Conservation (phyloP, 1,139 yeast species). For the Starmera stellimalicola region DNA sequence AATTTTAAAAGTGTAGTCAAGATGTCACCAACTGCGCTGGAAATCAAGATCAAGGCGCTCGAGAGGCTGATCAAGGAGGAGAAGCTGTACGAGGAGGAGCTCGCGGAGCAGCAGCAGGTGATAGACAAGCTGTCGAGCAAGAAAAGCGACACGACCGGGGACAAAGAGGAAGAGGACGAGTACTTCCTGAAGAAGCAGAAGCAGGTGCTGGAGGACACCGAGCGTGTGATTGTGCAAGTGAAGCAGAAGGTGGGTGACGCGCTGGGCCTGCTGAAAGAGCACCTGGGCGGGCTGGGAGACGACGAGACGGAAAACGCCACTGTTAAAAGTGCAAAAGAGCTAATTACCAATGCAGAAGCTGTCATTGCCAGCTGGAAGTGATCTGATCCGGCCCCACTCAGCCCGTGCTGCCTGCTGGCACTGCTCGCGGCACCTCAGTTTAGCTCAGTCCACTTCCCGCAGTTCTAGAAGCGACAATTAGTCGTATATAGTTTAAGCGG, state of each 20-base stretch:
- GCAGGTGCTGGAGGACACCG: constrained; percentile 61
- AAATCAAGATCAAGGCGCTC: constrained; percentile 70
- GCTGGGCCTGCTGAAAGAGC: constrained; percentile 34
- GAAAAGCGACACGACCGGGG: constrained; percentile 13
- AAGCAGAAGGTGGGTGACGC: constrained; percentile 42
- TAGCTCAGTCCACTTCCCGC: too few species aligned
- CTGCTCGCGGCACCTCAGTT: too few species aligned
- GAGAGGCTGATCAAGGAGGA: constrained; percentile 70
- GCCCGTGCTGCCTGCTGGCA: too few species aligned
- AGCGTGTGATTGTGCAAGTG: constrained; percentile 58
- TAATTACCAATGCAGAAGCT: neutral
- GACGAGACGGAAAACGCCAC: too few species aligned
- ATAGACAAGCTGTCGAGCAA: constrained; percentile 36
- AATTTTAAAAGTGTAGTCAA: constrained; percentile 1
- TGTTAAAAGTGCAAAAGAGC: neutral
- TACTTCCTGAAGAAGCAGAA: constrained; percentile 62
- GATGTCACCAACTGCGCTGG: constrained; percentile 73
- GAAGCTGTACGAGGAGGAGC: constrained; percentile 52
- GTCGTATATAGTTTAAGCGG: too few species aligned
- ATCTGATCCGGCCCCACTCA: too few species aligned
- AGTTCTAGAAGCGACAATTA: too few species aligned
- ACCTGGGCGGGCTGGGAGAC: too few species aligned
- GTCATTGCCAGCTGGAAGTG: neutral
- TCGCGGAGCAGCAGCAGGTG: constrained; percentile 46
- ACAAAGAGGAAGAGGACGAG: constrained; percentile 39